Percentiles rank a stretch among this genome's conserved stretches.
phyloP scores from a whole-genome alignment of 208 protist genomes.

The Trypanosoma caninum region DNA sequence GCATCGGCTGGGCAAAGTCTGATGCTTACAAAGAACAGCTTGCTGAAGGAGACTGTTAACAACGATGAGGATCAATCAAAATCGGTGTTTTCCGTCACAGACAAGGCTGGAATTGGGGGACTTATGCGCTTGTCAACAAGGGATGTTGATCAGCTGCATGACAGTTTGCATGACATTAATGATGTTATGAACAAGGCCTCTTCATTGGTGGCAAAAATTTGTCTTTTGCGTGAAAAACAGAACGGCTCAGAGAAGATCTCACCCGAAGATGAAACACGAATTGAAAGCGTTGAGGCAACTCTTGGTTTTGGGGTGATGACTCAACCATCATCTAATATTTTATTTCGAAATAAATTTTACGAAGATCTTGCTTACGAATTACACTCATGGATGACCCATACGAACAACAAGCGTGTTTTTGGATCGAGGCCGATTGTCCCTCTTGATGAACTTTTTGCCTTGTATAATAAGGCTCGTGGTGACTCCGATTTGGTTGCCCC shows the following conservation, averaged over 20 bases:
- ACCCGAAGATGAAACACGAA: conserved; percentile 23
- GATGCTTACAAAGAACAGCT: too few species aligned
- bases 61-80: too few species aligned
- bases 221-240: conserved; percentile 47
- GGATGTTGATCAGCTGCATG: conserved; percentile 38
- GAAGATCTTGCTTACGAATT: conserved; percentile 62
- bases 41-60: too few species aligned
- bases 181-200: conserved; percentile 84
- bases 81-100: conserved; percentile 27
- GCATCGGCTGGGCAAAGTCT: too few species aligned
- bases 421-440: conserved; percentile 70
- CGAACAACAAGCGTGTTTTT: conserved; percentile 66
- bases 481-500: conserved; percentile 71
- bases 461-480: conserved; percentile 84
- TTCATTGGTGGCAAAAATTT: conserved; percentile 63
- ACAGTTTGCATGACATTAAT: conserved; percentile 74
- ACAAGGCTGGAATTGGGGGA: conserved; percentile 69
- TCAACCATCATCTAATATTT: conserved; percentile 6
- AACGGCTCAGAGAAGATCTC: conserved; percentile 20
- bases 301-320: conserved; percentile 71
- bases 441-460: conserved; percentile 77
- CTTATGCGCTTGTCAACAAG: conserved; percentile 59
- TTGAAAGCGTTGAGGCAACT: conserved; percentile 86
- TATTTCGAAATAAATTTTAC: conserved; percentile 33
- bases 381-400: conserved; percentile 82